phyloP scores from a whole-genome alignment of 225 moss, liverwort and hornwort species.

The Pseudoscleropodium purum region DNA sequence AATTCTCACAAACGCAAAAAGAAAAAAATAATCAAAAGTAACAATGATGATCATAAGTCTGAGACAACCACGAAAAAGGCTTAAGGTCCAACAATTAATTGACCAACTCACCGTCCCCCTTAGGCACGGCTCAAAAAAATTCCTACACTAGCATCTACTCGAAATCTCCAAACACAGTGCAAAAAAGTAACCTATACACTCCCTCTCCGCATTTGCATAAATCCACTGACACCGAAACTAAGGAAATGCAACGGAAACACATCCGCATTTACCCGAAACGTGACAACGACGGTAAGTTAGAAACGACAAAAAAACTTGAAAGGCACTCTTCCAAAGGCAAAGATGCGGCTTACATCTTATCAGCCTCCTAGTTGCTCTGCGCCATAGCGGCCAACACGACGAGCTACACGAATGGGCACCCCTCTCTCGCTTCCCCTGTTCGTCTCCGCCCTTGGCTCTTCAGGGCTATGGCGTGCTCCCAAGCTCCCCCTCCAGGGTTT shows the following conservation, averaged over 20 bases:
- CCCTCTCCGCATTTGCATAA: neutral
- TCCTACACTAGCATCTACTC: neutral
- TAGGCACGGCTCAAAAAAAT: neutral
- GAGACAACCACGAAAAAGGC: neutral
- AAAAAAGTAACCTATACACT: neutral
- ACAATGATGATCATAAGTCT: neutral
- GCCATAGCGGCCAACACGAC: conserved; percentile 40
- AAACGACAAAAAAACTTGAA: neutral
- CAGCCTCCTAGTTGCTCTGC: conserved; percentile 99
- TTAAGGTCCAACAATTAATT: neutral
- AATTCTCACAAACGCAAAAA: neutral
- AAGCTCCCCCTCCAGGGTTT: conserved; percentile 1
- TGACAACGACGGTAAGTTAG: neutral
- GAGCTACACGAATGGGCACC: neutral
- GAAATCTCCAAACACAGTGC: neutral
- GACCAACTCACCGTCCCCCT: neutral
- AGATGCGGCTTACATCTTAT: conserved; percentile 68
- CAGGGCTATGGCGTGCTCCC: conserved; percentile 5
- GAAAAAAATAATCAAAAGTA: neutral
- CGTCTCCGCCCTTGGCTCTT: neutral
- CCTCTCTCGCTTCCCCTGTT: neutral
- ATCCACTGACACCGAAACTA: neutral
- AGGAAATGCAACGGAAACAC: neutral
- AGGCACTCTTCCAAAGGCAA: neutral
- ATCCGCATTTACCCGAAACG: neutral